Conservation (phyloP, 352 stramenopile species). For the Phytopythium delawarense region DNA sequence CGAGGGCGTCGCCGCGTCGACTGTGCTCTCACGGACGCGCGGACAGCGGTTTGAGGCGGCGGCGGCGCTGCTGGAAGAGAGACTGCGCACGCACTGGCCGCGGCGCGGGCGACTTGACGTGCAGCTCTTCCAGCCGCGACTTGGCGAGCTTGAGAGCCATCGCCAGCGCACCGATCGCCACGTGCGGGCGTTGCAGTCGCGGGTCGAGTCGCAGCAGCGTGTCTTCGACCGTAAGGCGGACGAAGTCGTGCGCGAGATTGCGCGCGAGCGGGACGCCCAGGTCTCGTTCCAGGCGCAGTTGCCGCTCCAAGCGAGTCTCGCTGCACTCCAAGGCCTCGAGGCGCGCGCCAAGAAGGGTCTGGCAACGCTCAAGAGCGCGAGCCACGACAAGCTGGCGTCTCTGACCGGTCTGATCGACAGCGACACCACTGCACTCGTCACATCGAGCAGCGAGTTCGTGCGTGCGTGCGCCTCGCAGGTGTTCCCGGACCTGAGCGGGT, state of each 20-base stretch:
- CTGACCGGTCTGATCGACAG: conserved; percentile 23
- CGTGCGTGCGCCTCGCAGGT: conserved; percentile 46
- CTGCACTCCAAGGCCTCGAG: conserved; percentile 81
- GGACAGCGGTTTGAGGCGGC: conserved; percentile 33
- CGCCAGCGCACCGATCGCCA: conserved; percentile 70
- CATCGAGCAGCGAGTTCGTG: conserved; percentile 48
- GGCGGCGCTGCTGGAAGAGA: conserved; percentile 71
- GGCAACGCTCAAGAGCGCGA: conserved; percentile 34
- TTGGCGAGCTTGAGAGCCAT: conserved; percentile 80
- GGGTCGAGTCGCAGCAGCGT: conserved; percentile 44
- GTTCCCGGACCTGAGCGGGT: conserved; percentile 57
- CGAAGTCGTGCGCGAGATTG: conserved; percentile 22
- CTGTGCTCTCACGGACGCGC: conserved; percentile 20
- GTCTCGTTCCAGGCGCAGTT: conserved; percentile 59
- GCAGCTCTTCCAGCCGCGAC: conserved; percentile 80
- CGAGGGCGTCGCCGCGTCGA: conserved; percentile 15
- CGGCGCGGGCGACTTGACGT: conserved; percentile 79
- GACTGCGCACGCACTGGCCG: conserved; percentile 86
- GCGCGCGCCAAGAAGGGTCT: conserved; percentile 75
- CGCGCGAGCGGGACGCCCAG: conserved; percentile 38
- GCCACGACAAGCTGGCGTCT: conserved; percentile 17
- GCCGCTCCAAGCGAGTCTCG: conserved; percentile 66
- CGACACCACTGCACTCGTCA: conserved; percentile 29
- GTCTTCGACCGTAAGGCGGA: conserved; percentile 35
- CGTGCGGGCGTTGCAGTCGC: conserved; percentile 48